Base-by-base conservation (phyloP, 257 asterid species). In the Nicotiana paniculata region DNA sequence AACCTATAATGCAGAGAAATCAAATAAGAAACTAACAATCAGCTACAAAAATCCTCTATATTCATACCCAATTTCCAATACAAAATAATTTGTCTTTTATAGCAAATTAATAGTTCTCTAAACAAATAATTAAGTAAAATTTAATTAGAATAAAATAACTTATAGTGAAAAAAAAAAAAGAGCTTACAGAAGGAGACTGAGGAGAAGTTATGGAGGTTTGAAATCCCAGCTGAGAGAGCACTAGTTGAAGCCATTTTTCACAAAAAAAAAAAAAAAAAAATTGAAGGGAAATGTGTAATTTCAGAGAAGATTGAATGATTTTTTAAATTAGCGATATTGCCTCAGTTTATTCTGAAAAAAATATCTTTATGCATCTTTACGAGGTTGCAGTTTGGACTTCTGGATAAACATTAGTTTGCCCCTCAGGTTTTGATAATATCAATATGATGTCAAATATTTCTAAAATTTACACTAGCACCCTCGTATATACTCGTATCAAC, bases 211-310 rank as follows among this genome's bases (percentile, higher is more conserved):
- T 51, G 80, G 28, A 75, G 63, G 53, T 75, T 51, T 75, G 80
- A 75, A 75, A 75, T 75, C 46, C 80, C 63, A 75, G 80, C 26
- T 15, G 63, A 26, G 43, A 75, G 51, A 74, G 79, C 79, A 74
- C 43, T 74, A 6, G 79, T 74, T 48, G 79, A 74, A 39, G 39
- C 79, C 79, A 74, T 74, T 13, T 74, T 64, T 48, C 63, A 21
- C 24, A 21, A 21, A 0, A 1, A 26, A 46, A 61, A 3, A 46
- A 61, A 3, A 58, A 18, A 6, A 18, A 0, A 21, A 46, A 46
- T 3, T 46, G 43, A 61, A 48, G 62, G 7, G 33, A 48, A 74
- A 48, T 43, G 6, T 5, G 59, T 37, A 1, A 4, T 70, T 70
- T 43, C 6, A 64, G 39, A 72, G 59, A 70, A 70, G 59, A 70